phyloP scores from a whole-genome alignment of 192 early-diverging fungal genomes.

The Coemansia sp. region DNA sequence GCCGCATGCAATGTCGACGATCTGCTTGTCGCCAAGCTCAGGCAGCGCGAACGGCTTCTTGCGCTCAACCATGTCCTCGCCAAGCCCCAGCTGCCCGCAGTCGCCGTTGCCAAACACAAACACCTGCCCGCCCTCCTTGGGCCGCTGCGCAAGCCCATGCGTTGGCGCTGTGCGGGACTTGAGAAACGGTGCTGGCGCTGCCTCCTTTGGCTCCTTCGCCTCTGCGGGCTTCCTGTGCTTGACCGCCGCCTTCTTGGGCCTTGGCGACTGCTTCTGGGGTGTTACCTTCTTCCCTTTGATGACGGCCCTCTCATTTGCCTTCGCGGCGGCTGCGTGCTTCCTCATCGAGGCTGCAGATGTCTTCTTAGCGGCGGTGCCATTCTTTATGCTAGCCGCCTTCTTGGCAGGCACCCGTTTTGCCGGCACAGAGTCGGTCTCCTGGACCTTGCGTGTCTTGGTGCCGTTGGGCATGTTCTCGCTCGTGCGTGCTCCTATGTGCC shows the following conservation, averaged over 20 bases:
- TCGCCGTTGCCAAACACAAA: conserved; percentile 88
- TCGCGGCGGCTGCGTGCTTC: conserved; percentile 12
- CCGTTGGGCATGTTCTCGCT: conserved; percentile 26
- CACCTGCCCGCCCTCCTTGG: conserved; percentile 44
- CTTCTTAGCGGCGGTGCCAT: conserved; percentile 9
- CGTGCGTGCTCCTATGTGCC: conserved; percentile 30
- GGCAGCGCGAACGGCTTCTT: conserved; percentile 70
- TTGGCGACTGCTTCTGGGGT: neutral
- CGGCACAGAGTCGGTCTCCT: conserved; percentile 14
- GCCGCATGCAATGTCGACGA: conserved; percentile 79
- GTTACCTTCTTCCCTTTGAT: conserved; percentile 1
- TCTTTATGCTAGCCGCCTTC: conserved; percentile 7
- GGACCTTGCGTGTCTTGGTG: conserved; percentile 39
- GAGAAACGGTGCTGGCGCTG: conserved; percentile 33
- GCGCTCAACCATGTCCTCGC: conserved; percentile 78
- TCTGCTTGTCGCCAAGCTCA: conserved; percentile 65
- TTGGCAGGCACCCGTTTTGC: conserved; percentile 21
- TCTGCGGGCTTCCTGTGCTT: conserved; percentile 12
- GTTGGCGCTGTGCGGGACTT: conserved; percentile 35
- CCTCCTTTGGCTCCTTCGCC: conserved; percentile 2
- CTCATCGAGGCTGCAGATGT: conserved; percentile 2
- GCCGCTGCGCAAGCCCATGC: conserved; percentile 27
- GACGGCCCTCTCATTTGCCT: conserved; percentile 9
- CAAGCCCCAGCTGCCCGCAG: conserved; percentile 87
- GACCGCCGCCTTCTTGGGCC: conserved; percentile 15